Percentiles rank a stretch among this genome's conserved stretches.
phyloP scores from a whole-genome alignment of 345 rosid genomes.

The Lepidium sativum region DNA sequence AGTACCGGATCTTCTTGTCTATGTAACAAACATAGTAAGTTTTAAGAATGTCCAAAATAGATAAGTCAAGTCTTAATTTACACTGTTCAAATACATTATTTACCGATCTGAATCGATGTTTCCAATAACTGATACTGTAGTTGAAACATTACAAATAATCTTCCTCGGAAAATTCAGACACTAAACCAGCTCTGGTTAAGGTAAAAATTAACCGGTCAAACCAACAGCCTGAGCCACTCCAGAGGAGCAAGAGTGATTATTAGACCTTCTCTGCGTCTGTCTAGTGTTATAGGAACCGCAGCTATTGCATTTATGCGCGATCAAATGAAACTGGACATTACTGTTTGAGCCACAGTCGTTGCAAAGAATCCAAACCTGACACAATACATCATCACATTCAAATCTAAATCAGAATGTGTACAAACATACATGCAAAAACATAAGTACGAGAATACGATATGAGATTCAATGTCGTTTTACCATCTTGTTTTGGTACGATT shows the following conservation, averaged over 20 bases:
- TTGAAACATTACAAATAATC: not conserved
- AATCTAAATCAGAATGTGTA: not conserved
- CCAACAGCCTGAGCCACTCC: conserved; percentile 42
- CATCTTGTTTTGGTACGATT: conserved; percentile 53
- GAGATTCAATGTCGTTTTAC: conserved; percentile 20
- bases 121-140: not conserved
- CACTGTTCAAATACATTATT: not conserved
- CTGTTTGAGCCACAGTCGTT: conserved; percentile 71
- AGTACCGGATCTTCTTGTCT: conserved; percentile 43
- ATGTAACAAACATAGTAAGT: not conserved
- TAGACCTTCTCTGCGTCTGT: conserved; percentile 48
- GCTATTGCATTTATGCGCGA: conserved; percentile 61
- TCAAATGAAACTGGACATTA: conserved; percentile 53
- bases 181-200: not conserved
- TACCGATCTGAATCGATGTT: not conserved
- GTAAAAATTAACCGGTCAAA: conserved; percentile 12
- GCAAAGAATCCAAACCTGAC: conserved; percentile 84
- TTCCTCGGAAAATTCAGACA: not conserved
- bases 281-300: conserved; percentile 79
- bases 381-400: not conserved
- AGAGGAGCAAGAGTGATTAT: conserved; percentile 41
- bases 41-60: not conserved
- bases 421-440: not conserved
- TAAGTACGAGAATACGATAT: not conserved
- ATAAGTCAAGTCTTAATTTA: not conserved